Percentiles rank a stretch among this genome's conserved stretches.
Conservation (phyloP, 2,329 filamentous ascomycete genomes). For the Aspergillus melleus region DNA sequence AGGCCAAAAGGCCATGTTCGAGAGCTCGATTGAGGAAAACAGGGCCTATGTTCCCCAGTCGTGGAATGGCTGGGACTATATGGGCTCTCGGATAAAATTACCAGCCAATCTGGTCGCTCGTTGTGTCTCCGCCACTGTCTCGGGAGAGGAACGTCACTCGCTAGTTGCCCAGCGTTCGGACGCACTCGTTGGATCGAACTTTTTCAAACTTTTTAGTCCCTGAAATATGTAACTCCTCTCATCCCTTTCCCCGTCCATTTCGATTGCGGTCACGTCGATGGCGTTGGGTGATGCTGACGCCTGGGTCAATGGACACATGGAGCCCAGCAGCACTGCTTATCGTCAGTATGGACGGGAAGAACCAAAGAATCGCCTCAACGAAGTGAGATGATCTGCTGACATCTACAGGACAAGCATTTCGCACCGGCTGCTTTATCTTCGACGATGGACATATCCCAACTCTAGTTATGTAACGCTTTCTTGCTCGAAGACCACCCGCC, state of each 20-base stretch:
- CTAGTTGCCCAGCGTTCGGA: neutral
- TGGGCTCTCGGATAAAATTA: constrained; percentile 10
- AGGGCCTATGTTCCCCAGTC: neutral
- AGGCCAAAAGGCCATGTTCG: neutral
- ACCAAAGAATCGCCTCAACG: neutral
- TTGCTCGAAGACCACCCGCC: neutral
- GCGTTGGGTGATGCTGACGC: neutral
- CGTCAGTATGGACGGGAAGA: neutral
- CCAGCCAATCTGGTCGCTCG: constrained; percentile 16
- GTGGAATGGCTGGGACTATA: constrained; percentile 4
- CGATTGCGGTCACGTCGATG: neutral
- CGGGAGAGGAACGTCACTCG: neutral
- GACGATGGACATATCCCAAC: neutral
- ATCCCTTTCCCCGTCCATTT: neutral
- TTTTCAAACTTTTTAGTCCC: neutral
- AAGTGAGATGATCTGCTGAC: neutral
- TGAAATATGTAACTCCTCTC: neutral
- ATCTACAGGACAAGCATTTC: neutral
- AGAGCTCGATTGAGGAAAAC: neutral
- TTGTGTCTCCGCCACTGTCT: constrained; percentile 12
- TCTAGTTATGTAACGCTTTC: neutral
- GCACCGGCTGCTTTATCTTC: neutral
- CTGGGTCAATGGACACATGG: neutral
- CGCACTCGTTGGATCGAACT: neutral
- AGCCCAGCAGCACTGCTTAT: neutral